Conservation (phyloP, 345 rosid species). For the Eucalyptus pumila region DNA sequence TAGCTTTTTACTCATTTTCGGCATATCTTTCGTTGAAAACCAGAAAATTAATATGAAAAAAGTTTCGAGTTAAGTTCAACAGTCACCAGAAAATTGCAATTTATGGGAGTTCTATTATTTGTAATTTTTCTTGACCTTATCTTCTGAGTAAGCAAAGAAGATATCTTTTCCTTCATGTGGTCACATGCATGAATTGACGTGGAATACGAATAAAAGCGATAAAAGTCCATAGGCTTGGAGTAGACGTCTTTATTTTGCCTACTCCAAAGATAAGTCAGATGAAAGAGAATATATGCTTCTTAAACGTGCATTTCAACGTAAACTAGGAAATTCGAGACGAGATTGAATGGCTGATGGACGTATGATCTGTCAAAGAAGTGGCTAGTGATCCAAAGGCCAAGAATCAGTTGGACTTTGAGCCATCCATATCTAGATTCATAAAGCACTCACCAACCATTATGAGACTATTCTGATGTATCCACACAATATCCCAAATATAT, state of each 20-base stretch:
- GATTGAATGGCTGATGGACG: background rate
- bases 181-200: background rate
- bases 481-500: background rate
- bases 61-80: background rate
- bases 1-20: background rate
- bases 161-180: background rate
- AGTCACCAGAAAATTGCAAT: background rate
- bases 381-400: background rate
- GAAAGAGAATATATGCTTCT: background rate
- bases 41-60: background rate
- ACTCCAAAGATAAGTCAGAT: background rate
- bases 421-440: background rate
- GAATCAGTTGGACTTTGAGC: background rate
- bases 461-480: background rate
- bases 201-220: background rate
- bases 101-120: background rate
- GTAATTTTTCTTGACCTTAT: background rate
- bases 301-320: background rate
- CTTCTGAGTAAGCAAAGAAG: background rate
- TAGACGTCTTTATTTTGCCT: background rate
- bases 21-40: background rate
- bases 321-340: background rate
- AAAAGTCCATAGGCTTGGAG: background rate
- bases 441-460: background rate
- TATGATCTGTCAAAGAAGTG: background rate